Evolutionary conservation across 2,329 filamentous ascomycete genomes (phyloP), one percentile per base, ranked within the genome.

Genomic region (Fusarium tricinctum): DNA sequence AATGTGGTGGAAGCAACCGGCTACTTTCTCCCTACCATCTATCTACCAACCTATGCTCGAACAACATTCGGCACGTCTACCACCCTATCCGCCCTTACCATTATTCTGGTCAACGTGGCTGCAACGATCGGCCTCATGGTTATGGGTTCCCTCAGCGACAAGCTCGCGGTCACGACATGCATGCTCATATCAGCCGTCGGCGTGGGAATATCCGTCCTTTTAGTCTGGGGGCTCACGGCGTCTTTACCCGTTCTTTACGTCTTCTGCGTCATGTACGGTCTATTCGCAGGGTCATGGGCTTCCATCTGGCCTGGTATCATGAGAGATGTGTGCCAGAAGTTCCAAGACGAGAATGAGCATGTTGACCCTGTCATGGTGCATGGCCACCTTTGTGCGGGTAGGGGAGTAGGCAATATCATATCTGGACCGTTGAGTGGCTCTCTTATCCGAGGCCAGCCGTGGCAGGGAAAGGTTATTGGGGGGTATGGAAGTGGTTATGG

Each of bases 261-360:
- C 15, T 91, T 90, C 72, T 85, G 86, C n/a, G 74, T 89, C 19
- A 79, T 83, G n/a, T 91, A 88, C 70, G 89, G 88, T 1, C 82
- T 89, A 63, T 90, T 89, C 50, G 87, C 88, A 0, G 85, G 87
- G 4, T 84, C 84, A 0, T 91, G 86, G 72, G 85, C 84, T 19
- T 84, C 85, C 0, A 85, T 86, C 0, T 91, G 87, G 87, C 82
- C 83, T 7, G 85, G 85, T 0, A 81, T 85, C 66, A 82, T 83
- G 79, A 77, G 70, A 45, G 77, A 82, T 22, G 72, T 83, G 7
- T 61, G 61, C 3, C 55, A 56, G 20, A 68, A 54, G 6, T 68
- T 51, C 6, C 60, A 57, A 19, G 26, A 56, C 5, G 49, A 62
- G 15, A 64, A 54, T 7, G 51, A 55, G 43, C 40, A 66, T 23